A percentile compares a stretch with the other conserved stretches of the same genome.
These are phyloP conservation scores for Naegleria fowleri DNA, from an alignment of 208 protist species.

Conservation along the genomic window DNA sequence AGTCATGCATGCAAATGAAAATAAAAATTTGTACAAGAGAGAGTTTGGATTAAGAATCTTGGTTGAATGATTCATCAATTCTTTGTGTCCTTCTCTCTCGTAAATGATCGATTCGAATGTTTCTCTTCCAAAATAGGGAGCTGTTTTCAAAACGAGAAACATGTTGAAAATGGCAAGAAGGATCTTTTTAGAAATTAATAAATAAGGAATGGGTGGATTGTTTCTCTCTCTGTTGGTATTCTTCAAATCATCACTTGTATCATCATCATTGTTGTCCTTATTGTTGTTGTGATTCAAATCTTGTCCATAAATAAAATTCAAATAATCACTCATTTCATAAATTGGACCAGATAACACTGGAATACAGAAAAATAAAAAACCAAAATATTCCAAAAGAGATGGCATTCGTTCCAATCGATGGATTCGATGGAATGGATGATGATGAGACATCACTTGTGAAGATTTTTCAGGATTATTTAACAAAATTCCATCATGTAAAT, in stretches of 20 bases:
- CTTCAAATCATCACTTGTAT: not conserved
- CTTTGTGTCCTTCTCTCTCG: not conserved
- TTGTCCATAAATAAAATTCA: constrained; percentile 24
- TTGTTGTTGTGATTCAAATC: not conserved
- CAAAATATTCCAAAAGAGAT: constrained; percentile 47
- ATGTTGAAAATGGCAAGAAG: not conserved
- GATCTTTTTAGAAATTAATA: not conserved
- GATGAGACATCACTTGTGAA: too few species aligned
- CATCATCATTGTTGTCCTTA: not conserved
- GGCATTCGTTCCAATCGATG: constrained; percentile 44
- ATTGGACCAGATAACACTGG: constrained; percentile 51
- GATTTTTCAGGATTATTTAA: not conserved
- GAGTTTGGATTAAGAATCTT: too few species aligned
- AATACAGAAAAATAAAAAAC: constrained; percentile 51
- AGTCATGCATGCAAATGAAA: not conserved
- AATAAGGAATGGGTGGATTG: not conserved
- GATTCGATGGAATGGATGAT: constrained; percentile 35
- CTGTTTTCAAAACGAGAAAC: not conserved
- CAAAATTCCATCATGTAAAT: constrained; percentile 46
- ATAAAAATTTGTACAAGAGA: not conserved
- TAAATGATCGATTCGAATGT: not conserved
- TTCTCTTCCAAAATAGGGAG: not conserved
- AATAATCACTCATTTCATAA: constrained; percentile 52
- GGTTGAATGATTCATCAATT: too few species aligned
- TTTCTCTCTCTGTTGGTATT: not conserved